Evolutionary conservation across 345 rosid species (phyloP), one percentile per base, ranked within the genome.

Genomic region (Garcia nutans): DNA sequence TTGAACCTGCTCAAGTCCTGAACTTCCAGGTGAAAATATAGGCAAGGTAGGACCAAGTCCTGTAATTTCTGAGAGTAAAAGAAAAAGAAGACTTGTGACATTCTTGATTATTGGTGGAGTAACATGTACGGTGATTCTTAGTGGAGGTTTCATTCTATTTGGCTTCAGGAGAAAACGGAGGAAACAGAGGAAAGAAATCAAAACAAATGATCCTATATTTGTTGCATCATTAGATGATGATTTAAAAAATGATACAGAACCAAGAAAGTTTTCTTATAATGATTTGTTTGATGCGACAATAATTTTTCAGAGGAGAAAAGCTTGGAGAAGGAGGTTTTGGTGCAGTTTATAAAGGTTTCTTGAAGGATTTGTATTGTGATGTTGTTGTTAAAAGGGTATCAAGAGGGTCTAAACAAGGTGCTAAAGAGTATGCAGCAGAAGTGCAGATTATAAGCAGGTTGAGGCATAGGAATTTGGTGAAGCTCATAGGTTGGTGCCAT

Each of bases 271-370:
- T 45, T 17, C 81, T 1, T 76, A 68, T 26, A 26, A 52, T 5
- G 79, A 71, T 44, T 47, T 85, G 71, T 82, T n/a, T 47, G 22
- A 12, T 8, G 85, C 81, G 19, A 82, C 85, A 0, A 63, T 44
- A 65, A 76, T 31, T 85, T 85, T 22, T 44, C 69, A 0, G 75
- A 76, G 22, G 55, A 76, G 58, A 44, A 56, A 76, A 75, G 60
- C 76, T 85, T 2, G 83, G 86, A 1, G 74, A 71, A 15, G 86
- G 84, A 26, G 86, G 83, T 0, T 86, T 82, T 9, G 80, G 84
- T 8, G 77, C 55, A 1, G 86, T 84, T 59, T 86, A 79, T 33
- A 76, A 2, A 33, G 78, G 82, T 13, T 56, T 24, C 23, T 45
- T 83, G 59, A 60, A 64, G 12, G 68, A 76, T 19, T 26, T 47